phyloP scores from a whole-genome alignment of 1,284 basidiomycete genomes.

The Ceratobasidium sp. region DNA sequence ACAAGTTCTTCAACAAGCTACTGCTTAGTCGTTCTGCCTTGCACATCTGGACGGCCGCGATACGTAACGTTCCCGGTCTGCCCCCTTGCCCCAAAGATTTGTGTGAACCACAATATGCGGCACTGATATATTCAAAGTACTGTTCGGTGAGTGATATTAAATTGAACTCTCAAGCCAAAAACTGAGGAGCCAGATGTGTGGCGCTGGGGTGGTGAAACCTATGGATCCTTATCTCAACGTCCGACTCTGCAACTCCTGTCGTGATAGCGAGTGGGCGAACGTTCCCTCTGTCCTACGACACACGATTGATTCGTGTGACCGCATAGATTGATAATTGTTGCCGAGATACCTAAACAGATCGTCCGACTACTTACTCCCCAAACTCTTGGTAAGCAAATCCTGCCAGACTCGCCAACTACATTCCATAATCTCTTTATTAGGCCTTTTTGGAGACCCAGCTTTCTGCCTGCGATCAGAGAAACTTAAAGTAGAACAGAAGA shows the following conservation, averaged over 20 bases:
- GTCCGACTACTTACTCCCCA: not conserved
- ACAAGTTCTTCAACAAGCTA: not conserved
- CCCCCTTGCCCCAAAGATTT: slow-evolving; percentile 8
- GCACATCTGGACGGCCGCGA: not conserved
- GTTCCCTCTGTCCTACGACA: too few relatives aligned
- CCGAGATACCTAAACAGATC: not conserved
- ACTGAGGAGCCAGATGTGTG: too few relatives aligned
- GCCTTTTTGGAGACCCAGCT: too few relatives aligned
- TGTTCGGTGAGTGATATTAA: slow-evolving; percentile 30
- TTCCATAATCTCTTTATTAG: too few relatives aligned
- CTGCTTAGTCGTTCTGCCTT: not conserved
- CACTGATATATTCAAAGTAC: not conserved
- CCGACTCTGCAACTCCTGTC: not conserved
- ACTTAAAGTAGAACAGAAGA: not conserved
- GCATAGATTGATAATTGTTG: not conserved
- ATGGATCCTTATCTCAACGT: slow-evolving; percentile 17
- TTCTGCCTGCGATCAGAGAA: not conserved
- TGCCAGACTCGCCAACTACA: too few relatives aligned
- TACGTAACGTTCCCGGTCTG: not conserved
- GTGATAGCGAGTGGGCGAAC: not conserved
- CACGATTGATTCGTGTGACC: not conserved
- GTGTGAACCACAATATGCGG: slow-evolving; percentile 10
- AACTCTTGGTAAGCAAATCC: not conserved
- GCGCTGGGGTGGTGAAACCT: not conserved
- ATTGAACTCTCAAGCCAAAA: too few relatives aligned